Conservation (phyloP, 1,139 yeast genomes). For the Candida albicans region DNA sequence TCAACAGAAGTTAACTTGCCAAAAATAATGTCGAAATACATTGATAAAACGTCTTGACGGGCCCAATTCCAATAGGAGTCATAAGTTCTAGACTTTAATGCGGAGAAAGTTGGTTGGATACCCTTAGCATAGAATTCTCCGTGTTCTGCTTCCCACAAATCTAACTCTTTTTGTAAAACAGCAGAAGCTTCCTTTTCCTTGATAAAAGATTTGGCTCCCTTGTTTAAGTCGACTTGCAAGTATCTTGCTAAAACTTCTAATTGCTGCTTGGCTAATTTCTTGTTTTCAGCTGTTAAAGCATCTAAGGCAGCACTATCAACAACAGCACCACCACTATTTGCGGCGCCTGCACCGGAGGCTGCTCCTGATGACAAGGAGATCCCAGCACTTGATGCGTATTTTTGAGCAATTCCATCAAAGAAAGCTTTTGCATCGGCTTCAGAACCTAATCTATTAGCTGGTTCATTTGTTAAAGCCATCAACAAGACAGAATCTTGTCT, state of each 20-base stretch:
- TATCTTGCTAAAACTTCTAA: constrained; percentile 93
- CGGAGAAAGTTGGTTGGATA: constrained; percentile 84
- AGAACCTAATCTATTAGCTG: constrained; percentile 79
- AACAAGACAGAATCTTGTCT: constrained; percentile 91
- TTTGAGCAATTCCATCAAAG: constrained; percentile 78
- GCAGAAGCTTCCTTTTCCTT: constrained; percentile 87
- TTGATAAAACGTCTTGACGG: constrained; percentile 89
- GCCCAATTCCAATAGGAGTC: constrained; percentile 99
- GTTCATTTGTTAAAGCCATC: constrained; percentile 84
- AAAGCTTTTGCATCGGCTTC: constrained; percentile 90
- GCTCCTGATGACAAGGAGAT: constrained; percentile 70
- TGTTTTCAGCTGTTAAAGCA: constrained; percentile 88
- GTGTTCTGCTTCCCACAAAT: constrained; percentile 89
- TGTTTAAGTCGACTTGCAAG: constrained; percentile 85
- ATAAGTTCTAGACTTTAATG: constrained; percentile 91
- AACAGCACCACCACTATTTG: constrained; percentile 79
- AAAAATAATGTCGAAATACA: constrained; percentile 94
- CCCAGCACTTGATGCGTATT: constrained; percentile 83
- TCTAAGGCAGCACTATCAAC: constrained; percentile 96
- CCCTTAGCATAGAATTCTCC: constrained; percentile 95
- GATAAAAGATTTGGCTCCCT: constrained; percentile 83
- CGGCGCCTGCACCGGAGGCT: constrained; percentile 50
- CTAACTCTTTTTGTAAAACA: constrained; percentile 84
- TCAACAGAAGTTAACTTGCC: constrained; percentile 89
- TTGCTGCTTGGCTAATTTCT: constrained; percentile 89